phyloP scores from a whole-genome alignment of 1,284 basidiomycete species.

The Cutaneotrichosporon sp. region DNA sequence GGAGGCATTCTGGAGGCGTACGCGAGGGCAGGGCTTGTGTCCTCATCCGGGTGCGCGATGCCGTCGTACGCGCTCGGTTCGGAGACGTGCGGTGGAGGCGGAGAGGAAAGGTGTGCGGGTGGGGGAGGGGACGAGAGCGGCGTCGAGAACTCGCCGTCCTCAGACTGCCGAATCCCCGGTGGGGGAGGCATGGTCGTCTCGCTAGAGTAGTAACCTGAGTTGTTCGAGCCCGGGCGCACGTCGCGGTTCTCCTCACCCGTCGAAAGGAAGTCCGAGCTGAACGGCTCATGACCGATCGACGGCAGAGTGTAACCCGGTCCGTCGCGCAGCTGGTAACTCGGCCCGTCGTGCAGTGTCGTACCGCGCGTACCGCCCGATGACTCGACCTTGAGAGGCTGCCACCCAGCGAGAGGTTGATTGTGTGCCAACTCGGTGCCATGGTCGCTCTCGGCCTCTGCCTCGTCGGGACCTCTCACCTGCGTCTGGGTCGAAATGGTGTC shows the following conservation, averaged over 20 bases:
- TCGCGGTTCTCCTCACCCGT: constrained; percentile 6
- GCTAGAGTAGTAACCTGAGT: constrained; percentile 19
- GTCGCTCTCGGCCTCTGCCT: neutral
- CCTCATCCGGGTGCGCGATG: neutral
- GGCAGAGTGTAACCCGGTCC: constrained; percentile 10
- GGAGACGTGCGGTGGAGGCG: neutral
- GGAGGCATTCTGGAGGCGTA: neutral
- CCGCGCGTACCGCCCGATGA: constrained; percentile 1
- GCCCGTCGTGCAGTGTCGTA: constrained; percentile 9
- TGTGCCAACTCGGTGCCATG: constrained; percentile 4
- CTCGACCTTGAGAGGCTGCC: constrained; percentile 19
- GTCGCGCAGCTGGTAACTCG: constrained; percentile 9
- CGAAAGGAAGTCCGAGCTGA: constrained; percentile 1
- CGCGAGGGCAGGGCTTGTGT: neutral
- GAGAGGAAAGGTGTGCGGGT: neutral
- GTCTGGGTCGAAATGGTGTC: neutral
- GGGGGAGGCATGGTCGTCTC: constrained; percentile 1
- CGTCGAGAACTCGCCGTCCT: constrained; percentile 1
- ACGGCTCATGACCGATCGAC: constrained; percentile 11
- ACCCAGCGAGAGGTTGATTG: constrained; percentile 4
- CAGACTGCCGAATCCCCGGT: neutral
- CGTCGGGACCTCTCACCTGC: neutral
- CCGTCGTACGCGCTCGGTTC: constrained; percentile 6
- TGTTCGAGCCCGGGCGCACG: neutral
- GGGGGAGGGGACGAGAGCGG: neutral